phyloP scores from a whole-genome alignment of 2,329 filamentous ascomycete genomes.

The Alternaria tenuissima region DNA sequence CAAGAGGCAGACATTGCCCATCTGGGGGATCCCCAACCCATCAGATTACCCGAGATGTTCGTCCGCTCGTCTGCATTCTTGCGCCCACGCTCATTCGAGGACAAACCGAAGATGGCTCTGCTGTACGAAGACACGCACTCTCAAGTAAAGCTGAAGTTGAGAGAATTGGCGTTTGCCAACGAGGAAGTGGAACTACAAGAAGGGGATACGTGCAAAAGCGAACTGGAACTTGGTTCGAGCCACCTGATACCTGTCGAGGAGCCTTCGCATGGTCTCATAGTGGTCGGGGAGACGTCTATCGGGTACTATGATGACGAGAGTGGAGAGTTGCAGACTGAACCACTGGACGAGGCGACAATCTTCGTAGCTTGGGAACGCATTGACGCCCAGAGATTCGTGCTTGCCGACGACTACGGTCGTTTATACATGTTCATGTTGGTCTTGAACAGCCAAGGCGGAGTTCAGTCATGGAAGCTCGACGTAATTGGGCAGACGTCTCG shows the following conservation, averaged over 20 bases:
- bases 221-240: slow-evolving; percentile 67
- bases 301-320: slow-evolving; percentile 84
- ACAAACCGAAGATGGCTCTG: slow-evolving; percentile 68
- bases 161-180: slow-evolving; percentile 62
- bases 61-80: slow-evolving; percentile 73
- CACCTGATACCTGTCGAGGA: slow-evolving; percentile 68
- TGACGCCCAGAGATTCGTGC: slow-evolving; percentile 81
- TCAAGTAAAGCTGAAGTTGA: slow-evolving; percentile 62
- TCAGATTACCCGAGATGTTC: slow-evolving; percentile 71
- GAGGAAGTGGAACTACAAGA: slow-evolving; percentile 64
- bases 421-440: slow-evolving; percentile 85
- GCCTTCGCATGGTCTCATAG: slow-evolving; percentile 61
- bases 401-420: slow-evolving; percentile 90
- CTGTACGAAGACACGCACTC: slow-evolving; percentile 70
- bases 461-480: slow-evolving; percentile 76
- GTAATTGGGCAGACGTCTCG: slow-evolving; percentile 75
- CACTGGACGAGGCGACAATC: slow-evolving; percentile 77
- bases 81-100: slow-evolving; percentile 59
- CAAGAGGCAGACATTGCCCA: slow-evolving; percentile 61
- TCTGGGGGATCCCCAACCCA: slow-evolving; percentile 68
- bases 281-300: slow-evolving; percentile 71
- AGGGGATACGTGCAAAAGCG: slow-evolving; percentile 59
- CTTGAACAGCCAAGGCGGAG: slow-evolving; percentile 68
- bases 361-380: slow-evolving; percentile 93
- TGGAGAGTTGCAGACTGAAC: slow-evolving; percentile 70